These are phyloP conservation scores for Neocucurbitaria cava DNA, from an alignment of 2,329 filamentous ascomycete genomes.

Conservation along the genomic window DNA sequence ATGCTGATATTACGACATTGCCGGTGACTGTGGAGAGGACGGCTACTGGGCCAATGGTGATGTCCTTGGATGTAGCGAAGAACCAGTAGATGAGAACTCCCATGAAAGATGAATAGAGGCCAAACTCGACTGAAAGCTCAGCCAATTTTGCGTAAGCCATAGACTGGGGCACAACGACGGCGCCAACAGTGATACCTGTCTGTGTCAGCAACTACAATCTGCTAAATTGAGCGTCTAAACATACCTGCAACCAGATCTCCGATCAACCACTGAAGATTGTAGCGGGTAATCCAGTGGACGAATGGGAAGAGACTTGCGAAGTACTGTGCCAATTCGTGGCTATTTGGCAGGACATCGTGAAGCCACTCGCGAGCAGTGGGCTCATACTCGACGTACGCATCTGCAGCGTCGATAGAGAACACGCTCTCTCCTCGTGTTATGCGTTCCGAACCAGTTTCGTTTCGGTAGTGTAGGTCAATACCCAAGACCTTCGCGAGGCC, in stretches of 20 bases:
- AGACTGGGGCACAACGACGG: slow-evolving; percentile 87
- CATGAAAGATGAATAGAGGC: slow-evolving; percentile 95
- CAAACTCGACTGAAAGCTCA: slow-evolving; percentile 77
- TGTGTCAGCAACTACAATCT: slow-evolving; percentile 12
- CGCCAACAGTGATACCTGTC: slow-evolving; percentile 71
- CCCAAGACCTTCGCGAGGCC: slow-evolving; percentile 78
- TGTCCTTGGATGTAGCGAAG: slow-evolving; percentile 98
- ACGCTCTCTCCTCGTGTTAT: slow-evolving; percentile 80
- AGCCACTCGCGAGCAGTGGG: slow-evolving; percentile 80
- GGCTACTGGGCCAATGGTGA: slow-evolving; percentile 95
- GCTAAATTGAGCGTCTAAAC: slow-evolving; percentile 30
- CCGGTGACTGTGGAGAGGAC: slow-evolving; percentile 93
- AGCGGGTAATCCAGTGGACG: slow-evolving; percentile 82
- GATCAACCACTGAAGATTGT: slow-evolving; percentile 87
- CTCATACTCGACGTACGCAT: slow-evolving; percentile 81
- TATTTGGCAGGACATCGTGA: slow-evolving; percentile 65
- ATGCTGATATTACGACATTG: slow-evolving; percentile 72
- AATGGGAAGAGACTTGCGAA: slow-evolving; percentile 82
- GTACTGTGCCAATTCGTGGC: slow-evolving; percentile 65
- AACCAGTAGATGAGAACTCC: slow-evolving; percentile 96
- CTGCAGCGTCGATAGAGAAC: slow-evolving; percentile 74
- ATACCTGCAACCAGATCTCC: slow-evolving; percentile 89
- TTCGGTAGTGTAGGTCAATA: slow-evolving; percentile 78
- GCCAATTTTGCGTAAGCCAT: slow-evolving; percentile 95
- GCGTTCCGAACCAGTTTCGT: slow-evolving; percentile 65